These are phyloP conservation scores for Penicillium palitans DNA, from an alignment of 2,329 filamentous ascomycete species.

Conservation along the genomic window DNA sequence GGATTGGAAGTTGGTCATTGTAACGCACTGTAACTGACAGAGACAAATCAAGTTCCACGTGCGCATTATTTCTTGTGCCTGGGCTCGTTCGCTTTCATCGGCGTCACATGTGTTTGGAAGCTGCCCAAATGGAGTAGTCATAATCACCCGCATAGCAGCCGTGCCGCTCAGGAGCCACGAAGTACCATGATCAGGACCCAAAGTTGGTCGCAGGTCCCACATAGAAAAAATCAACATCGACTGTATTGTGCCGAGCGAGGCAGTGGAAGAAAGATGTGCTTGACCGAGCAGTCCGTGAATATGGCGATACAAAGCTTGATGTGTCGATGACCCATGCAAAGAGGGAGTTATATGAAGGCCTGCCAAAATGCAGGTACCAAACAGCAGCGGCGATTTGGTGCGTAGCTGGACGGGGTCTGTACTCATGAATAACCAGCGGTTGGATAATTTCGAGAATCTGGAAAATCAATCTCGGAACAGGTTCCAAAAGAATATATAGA, in stretches of 20 bases:
- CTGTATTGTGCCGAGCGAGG: background rate
- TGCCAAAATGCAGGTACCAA: background rate
- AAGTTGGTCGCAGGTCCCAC: background rate
- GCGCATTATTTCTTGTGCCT: background rate
- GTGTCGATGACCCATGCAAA: background rate
- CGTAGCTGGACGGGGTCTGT: background rate
- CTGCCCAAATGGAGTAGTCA: background rate
- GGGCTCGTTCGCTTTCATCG: background rate
- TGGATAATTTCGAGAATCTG: background rate
- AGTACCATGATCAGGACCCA: background rate
- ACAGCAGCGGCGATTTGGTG: background rate
- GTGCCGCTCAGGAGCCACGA: background rate
- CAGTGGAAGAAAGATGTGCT: background rate
- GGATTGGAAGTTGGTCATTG: background rate
- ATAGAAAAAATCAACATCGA: background rate
- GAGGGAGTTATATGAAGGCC: background rate
- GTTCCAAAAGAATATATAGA: background rate
- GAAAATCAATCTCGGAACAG: background rate
- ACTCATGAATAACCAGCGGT: constrained; percentile 1
- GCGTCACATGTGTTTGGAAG: background rate
- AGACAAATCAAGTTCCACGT: background rate
- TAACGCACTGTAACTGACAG: background rate
- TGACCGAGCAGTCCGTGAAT: background rate
- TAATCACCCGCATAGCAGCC: background rate
- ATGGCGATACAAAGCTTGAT: background rate